phyloP scores from a whole-genome alignment of 2,329 filamentous ascomycete genomes.

The Cladosporium sp. region DNA sequence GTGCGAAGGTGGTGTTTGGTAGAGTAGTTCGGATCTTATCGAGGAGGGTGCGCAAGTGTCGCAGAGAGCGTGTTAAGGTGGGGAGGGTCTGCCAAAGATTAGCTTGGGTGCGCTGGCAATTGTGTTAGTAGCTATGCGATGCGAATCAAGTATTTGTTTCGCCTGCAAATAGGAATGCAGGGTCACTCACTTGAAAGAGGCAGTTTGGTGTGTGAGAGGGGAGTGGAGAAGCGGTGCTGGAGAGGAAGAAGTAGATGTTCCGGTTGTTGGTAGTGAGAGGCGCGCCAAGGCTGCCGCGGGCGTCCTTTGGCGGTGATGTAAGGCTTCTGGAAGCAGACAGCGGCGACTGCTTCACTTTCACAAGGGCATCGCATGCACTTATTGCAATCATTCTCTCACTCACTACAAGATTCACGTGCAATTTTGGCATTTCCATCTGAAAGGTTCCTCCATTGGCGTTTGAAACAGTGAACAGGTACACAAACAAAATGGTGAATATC shows the following conservation, averaged over 20 bases:
- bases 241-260: neutral
- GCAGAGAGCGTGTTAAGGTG: neutral
- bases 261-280: neutral
- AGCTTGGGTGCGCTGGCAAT: neutral
- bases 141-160: neutral
- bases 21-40: neutral
- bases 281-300: constrained; percentile 7
- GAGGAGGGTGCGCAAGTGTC: neutral
- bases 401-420: neutral
- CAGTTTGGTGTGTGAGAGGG: neutral
- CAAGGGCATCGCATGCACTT: neutral
- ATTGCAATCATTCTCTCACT: neutral
- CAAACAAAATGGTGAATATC: constrained; percentile 5
- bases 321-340: neutral
- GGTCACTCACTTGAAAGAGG: neutral
- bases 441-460: neutral
- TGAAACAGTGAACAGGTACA: neutral
- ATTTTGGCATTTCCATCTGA: neutral
- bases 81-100: neutral
- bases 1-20: constrained; percentile 2
- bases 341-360: neutral
- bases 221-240: neutral
- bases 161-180: neutral
- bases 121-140: neutral
- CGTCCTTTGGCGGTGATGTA: constrained; percentile 7